phyloP scores from a whole-genome alignment of 495 filamentous ascomycete genomes.

The Hyaloscypha bicolor region DNA sequence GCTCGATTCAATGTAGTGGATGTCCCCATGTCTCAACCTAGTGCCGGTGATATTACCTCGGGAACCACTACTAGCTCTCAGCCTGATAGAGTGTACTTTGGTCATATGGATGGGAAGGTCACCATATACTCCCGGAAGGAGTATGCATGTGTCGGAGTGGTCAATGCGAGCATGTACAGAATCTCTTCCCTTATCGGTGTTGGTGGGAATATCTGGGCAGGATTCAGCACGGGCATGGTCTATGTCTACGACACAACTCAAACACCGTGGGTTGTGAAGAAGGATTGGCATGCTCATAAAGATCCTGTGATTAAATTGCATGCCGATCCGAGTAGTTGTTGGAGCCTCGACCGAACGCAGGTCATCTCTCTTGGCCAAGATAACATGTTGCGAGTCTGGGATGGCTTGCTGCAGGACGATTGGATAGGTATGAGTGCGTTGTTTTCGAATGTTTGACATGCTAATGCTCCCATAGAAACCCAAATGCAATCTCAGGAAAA shows the following conservation, averaged over 20 bases:
- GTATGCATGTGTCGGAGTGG: conserved; percentile 71
- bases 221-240: conserved; percentile 92
- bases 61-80: conserved; percentile 74
- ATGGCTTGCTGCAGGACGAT: conserved; percentile 90
- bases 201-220: conserved; percentile 88
- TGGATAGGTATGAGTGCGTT: conserved; percentile 67
- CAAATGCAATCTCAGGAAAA: conserved; percentile 83
- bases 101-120: conserved; percentile 91
- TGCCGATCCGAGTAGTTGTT: conserved; percentile 80
- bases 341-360: conserved; percentile 81
- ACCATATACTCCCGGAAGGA: conserved; percentile 81
- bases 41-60: conserved; percentile 84
- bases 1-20: conserved; percentile 71
- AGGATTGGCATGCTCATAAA: conserved; percentile 92
- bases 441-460: background rate
- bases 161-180: conserved; percentile 91
- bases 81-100: conserved; percentile 83
- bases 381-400: conserved; percentile 85
- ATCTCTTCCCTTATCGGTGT: conserved; percentile 86
- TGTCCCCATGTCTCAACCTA: conserved; percentile 64
- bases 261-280: conserved; percentile 85
- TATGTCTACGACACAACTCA: conserved; percentile 85
- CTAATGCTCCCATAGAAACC: conserved; percentile 55
- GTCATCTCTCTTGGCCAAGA: conserved; percentile 90
- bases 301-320: conserved; percentile 76